phyloP scores from a whole-genome alignment of 495 filamentous ascomycete species.

The Aspergillus saccharolyticus region DNA sequence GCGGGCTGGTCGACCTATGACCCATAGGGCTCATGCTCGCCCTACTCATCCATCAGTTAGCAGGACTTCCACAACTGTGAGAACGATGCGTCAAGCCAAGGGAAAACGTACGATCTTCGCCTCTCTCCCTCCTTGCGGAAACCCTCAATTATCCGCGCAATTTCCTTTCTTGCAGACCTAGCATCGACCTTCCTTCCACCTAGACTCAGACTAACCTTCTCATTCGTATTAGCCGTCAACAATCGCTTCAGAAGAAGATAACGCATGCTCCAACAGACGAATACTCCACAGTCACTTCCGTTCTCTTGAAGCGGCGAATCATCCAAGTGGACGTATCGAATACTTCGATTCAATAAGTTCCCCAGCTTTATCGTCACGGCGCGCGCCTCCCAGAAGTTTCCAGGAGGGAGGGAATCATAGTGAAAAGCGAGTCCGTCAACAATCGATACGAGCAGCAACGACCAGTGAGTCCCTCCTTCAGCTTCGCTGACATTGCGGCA shows the following conservation, averaged over 20 bases:
- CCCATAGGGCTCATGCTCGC: neutral
- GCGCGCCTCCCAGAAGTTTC: constrained; percentile 69
- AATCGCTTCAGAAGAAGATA: constrained; percentile 79
- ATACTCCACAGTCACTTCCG: constrained; percentile 89
- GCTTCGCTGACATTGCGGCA: constrained; percentile 65
- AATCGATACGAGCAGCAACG: constrained; percentile 79
- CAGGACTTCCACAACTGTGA: neutral
- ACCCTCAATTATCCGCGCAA: constrained; percentile 77
- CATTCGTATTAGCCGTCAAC: constrained; percentile 64
- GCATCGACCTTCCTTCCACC: constrained; percentile 75
- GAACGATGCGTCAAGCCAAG: constrained; percentile 1
- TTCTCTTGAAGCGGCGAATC: constrained; percentile 93
- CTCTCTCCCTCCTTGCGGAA: constrained; percentile 78
- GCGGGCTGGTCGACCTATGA: neutral
- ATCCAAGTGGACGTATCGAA: constrained; percentile 69
- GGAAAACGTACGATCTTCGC: constrained; percentile 62
- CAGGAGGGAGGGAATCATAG: constrained; percentile 82
- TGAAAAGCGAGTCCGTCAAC: constrained; percentile 92
- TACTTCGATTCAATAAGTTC: constrained; percentile 54
- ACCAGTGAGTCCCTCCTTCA: constrained; percentile 94
- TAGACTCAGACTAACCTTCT: constrained; percentile 94
- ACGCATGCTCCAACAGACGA: constrained; percentile 90
- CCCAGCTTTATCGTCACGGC: constrained; percentile 58
- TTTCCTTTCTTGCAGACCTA: constrained; percentile 70
- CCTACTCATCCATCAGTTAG: neutral